A percentile compares a stretch with the other conserved stretches of the same genome.
Evolutionary conservation across 192 early-diverging fungal genomes (phyloP).

Genomic region (Coemansia sp.): DNA sequence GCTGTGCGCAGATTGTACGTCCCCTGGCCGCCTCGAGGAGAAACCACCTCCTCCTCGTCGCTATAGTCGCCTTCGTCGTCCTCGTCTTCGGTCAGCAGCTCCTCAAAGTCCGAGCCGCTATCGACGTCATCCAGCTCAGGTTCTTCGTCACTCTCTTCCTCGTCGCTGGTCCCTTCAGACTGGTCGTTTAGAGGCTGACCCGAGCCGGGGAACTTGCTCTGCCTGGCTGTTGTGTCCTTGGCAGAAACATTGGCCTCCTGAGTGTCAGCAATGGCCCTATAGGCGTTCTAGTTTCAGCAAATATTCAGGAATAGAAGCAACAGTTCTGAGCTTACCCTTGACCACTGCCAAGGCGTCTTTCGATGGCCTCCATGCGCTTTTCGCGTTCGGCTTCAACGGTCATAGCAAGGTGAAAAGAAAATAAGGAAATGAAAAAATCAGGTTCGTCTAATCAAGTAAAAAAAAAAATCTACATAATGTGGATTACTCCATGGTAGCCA

Average conservation of each 20-base stretch:
- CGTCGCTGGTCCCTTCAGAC: slow-evolving; percentile 6
- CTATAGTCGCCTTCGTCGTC: slow-evolving; percentile 19
- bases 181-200: slow-evolving; percentile 21
- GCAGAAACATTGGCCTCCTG: slow-evolving; percentile 1
- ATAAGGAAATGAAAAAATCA: background rate
- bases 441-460: background rate
- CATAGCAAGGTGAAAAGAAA: slow-evolving; percentile 9
- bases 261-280: background rate
- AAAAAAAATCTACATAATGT: slow-evolving; percentile 1
- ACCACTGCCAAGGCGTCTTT: slow-evolving; percentile 18
- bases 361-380: slow-evolving; percentile 24
- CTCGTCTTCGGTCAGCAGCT: slow-evolving; percentile 16
- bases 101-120: slow-evolving; percentile 14
- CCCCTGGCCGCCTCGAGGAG: slow-evolving; percentile 31
- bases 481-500: slow-evolving; percentile 15
- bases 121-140: slow-evolving; percentile 34
- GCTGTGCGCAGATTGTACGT: slow-evolving; percentile 41
- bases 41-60: slow-evolving; percentile 17
- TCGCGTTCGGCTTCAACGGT: slow-evolving; percentile 19
- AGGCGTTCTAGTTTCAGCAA: background rate
- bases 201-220: slow-evolving; percentile 29
- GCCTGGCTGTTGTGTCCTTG: slow-evolving; percentile 22
- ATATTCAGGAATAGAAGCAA: background rate
- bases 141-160: slow-evolving; percentile 30
- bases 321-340: slow-evolving; percentile 5